Evolutionary conservation across 768 basidiomycete species (phyloP), one percentile per base, ranked within the genome.

Genomic region (Trametes sanguinea): DNA sequence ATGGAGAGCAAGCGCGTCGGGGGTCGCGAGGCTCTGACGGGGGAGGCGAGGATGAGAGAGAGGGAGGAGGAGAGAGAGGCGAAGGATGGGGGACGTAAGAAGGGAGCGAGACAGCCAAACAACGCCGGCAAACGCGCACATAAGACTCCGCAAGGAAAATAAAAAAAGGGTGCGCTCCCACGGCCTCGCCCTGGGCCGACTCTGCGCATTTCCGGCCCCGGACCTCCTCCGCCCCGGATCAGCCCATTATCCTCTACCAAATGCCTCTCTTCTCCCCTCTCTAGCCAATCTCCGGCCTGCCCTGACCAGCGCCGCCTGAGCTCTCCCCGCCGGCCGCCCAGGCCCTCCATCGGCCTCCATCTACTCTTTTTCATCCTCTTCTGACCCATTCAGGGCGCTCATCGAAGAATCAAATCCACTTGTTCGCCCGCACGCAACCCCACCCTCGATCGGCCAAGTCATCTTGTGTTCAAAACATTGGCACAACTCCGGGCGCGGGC

Each of bases 1-100:
- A 48, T 51, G 55, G 56, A 54, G 46, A 54, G 57, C 51, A 47
- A 40, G 54, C 62, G 53, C 61, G 62, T 63, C 62, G 62, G 51
- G 37, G 30, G 40, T 22, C 44, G 55, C 53, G 53, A 46, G 50
- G 35, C 61, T 55, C 54, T 40, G 45, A 30, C 54, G 60, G 22
- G 22, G 22, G 22, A 22, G 22, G 22, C 22, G 22, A 22, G 22
- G 22, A 22, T 22, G 22, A 22, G 22, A 22, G 22, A 22, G 22
- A 22, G 22, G 22, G 22, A 22, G 58, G 37, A 47, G 43, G 13
- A 39, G 17, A 54, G 57, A 57, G 37, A 50, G 39, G 13, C 27
- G 17, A 54, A 39, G 52, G 55, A 58, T 40, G 59, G 55, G 57
- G 62, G 60, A 54, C 56, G 60, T 57, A 55, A 54, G 47, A 54